phyloP scores from a whole-genome alignment of 1,284 basidiomycete genomes.

The Cryptococcus wingfieldii region DNA sequence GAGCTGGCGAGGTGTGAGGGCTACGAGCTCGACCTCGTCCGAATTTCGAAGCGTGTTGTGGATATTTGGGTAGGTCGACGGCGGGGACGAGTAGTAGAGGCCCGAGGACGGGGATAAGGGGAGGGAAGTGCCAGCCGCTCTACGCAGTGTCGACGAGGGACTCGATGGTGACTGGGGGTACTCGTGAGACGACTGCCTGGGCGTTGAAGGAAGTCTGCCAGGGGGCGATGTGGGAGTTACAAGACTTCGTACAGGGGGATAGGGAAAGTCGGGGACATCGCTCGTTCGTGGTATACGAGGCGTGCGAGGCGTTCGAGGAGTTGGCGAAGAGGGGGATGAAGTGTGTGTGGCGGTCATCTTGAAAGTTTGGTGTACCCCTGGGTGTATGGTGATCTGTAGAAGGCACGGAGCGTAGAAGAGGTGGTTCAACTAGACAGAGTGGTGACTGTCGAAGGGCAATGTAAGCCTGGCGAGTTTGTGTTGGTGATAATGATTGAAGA shows the following conservation, averaged over 20 bases:
- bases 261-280: neutral
- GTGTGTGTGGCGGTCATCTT: neutral
- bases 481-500: no score
- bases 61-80: constrained; percentile 10
- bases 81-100: constrained; percentile 18
- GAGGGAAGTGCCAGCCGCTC: constrained; percentile 26
- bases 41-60: constrained; percentile 1
- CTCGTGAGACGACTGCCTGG: neutral
- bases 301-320: neutral
- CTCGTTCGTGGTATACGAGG: neutral
- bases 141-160: constrained; percentile 5
- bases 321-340: neutral
- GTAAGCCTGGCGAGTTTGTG: neutral
- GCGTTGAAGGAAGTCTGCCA: constrained; percentile 1
- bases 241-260: neutral
- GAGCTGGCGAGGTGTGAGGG: constrained; percentile 6
- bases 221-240: neutral
- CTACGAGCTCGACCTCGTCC: constrained; percentile 22
- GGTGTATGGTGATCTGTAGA: neutral
- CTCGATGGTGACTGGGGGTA: constrained; percentile 2
- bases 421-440: neutral
- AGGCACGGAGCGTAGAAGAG: neutral
- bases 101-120: constrained; percentile 18
- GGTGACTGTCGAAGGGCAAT: neutral
- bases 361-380: neutral